Evolutionary conservation across 306 rosid species (phyloP), one percentile per base, ranked within the genome.

Genomic region (Arachis stenosperma): DNA sequence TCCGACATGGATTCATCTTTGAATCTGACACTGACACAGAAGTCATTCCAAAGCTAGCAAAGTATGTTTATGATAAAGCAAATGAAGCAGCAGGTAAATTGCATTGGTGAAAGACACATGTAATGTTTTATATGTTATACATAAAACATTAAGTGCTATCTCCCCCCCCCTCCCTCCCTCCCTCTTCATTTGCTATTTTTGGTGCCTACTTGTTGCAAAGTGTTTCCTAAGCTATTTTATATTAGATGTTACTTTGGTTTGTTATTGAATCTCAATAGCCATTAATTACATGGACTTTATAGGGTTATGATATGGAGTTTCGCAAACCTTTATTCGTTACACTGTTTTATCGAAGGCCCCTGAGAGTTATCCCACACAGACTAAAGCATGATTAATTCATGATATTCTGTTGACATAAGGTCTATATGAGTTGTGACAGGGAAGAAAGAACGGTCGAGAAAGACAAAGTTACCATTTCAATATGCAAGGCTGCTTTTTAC

Each of bases 41-140:
- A 86, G 95, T 94, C 71, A 94, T 94, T 82, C 99, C 99, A 43
- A 94, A 90, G 86, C 99, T 94, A 82, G 97, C 99, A 9, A 91
- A 94, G 78, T 90, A 74, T 83, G 92, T 94, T 74, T 90, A 88
- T 66, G 99, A 94, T 84, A 88, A 91, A 69, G 95, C 99, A 52
- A 91, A 81, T 53, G 96, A 94, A 82, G 96, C 79, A 55, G 93
- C 80, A 50, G 93, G 96, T 92, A 73, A 67, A 58, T 48, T 75
- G 77, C 43, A 7, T 67, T 56, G 71, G 5, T 39, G 4, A 67
- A 70, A 43, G 57, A 27, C 47, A 52, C 55, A 14, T 74, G 41
- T 59, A 7, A 14, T 14, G 14, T 11, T 48, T 48, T 61, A 10
- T 50, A 41, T 42, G 65, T 14, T 27, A 29, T n/a, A n/a, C 68